phyloP scores from a whole-genome alignment of 768 basidiomycete species.

The Mrakia hoshinonis region DNA sequence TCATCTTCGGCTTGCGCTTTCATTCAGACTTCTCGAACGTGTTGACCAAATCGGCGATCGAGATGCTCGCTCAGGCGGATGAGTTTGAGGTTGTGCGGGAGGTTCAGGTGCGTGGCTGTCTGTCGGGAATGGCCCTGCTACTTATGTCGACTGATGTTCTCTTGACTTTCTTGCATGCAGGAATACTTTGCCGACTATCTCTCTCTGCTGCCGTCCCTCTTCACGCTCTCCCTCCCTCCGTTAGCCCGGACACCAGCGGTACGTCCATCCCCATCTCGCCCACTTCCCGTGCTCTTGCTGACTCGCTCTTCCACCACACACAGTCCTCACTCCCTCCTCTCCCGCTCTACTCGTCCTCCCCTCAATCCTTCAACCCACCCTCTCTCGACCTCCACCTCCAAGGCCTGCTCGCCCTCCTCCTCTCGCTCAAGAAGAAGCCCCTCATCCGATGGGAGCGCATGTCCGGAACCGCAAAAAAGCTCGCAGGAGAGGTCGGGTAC shows the following conservation, averaged over 20 bases:
- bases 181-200: conserved; percentile 98
- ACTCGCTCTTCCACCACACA: conserved; percentile 21
- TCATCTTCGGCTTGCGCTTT: not conserved
- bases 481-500: conserved; percentile 60
- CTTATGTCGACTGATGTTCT: conserved; percentile 11
- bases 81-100: conserved; percentile 94
- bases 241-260: conserved; percentile 46
- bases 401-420: conserved; percentile 71
- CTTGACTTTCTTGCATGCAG: conserved; percentile 37
- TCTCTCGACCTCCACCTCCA: conserved; percentile 72
- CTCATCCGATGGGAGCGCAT: conserved; percentile 88
- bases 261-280: conserved; percentile 35
- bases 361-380: conserved; percentile 33
- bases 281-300: conserved; percentile 66
- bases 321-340: conserved; percentile 33
- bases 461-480: conserved; percentile 81
- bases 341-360: conserved; percentile 17
- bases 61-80: conserved; percentile 84
- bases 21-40: conserved; percentile 85
- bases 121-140: not conserved
- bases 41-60: conserved; percentile 78
- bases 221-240: conserved; percentile 74
- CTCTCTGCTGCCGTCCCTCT: conserved; percentile 73
- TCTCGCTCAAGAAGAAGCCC: conserved; percentile 94
- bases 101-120: conserved; percentile 63